Evolutionary conservation across 2,329 filamentous ascomycete species (phyloP), one percentile per base, ranked within the genome.

Genomic region (Truncatella angustata): DNA sequence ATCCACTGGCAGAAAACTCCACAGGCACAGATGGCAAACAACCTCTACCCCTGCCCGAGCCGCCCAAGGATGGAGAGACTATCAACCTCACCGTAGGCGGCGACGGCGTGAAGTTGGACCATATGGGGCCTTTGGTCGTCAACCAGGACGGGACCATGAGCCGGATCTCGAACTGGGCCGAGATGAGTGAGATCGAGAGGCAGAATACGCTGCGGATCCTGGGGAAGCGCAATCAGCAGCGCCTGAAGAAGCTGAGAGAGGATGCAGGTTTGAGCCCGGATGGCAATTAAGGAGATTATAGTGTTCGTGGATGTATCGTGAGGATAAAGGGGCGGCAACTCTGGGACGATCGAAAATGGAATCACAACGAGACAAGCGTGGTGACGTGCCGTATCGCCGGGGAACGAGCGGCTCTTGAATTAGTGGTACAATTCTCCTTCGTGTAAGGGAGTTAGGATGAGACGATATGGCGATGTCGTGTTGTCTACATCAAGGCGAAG

Each of bases 41-140:
- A 10, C 56, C 57, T 9, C 53, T 62, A 2, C 56, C 60, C 26
- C 58, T 63, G 30, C 61, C 61, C 24, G 57, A 52, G 44, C 57
- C 60, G 2, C 37, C 43, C 9, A 54, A 54, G 18, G 45, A 43
- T 2, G 52, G 50, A 40, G 54, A 58, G 30, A 51, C 55, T n/a
- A 16, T 53, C 11, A 57, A 44, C 30, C 50, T 71, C 3, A 54
- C 65, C 44, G 66, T 73, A 21, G 66, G 67, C 58, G 72, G 71
- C 46, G 64, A 66, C 50, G 66, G 66, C 47, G 75, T 88, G 39
- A 81, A 78, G 46, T 78, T 91, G 7, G 86, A 90, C 63, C 78
- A 82, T 55, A 72, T 91, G 21, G 88, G 88, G 0, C 88, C 88
- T 2, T 75, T 91, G 60, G 87, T 92, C 1, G 84, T 91, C 50